Conservation (phyloP, 2,329 filamentous ascomycete genomes). For the Cercospora canescens region DNA sequence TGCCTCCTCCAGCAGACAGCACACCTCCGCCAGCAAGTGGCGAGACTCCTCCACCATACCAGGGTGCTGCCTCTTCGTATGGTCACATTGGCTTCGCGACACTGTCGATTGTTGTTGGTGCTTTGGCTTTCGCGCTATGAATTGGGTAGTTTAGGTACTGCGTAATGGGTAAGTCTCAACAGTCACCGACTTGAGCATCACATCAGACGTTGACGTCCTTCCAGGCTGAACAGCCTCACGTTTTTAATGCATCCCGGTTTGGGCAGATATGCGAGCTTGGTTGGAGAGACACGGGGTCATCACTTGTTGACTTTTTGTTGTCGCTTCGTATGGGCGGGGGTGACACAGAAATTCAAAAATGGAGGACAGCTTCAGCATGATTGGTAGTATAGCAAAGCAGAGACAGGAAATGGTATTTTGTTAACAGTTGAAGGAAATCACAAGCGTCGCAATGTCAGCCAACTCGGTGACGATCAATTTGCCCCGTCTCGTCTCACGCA, state of each 20-base stretch:
- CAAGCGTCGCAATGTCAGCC: background rate
- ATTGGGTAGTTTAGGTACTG: background rate
- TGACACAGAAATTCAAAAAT: background rate
- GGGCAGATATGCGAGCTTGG: background rate
- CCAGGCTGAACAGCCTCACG: background rate
- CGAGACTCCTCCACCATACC: constrained; percentile 9
- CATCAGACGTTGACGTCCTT: background rate
- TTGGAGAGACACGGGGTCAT: background rate
- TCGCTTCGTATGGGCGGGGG: background rate
- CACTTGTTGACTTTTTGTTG: background rate
- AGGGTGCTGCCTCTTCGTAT: constrained; percentile 17
- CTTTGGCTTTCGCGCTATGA: constrained; percentile 28
- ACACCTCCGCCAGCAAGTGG: background rate
- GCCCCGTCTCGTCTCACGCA: background rate
- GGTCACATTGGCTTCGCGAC: constrained; percentile 17
- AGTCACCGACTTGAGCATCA: background rate
- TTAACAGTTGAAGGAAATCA: background rate
- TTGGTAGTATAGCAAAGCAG: constrained; percentile 8
- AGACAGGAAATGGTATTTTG: constrained; percentile 7
- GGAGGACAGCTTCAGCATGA: background rate
- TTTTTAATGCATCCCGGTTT: constrained; percentile 1
- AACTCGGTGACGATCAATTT: background rate
- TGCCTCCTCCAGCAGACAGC: constrained; percentile 11
- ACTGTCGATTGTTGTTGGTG: constrained; percentile 22
- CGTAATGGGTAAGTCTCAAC: constrained; percentile 3